Evolutionary conservation across 257 asterid genomes (phyloP).

Genomic region (Thymus quinquecostatus): DNA sequence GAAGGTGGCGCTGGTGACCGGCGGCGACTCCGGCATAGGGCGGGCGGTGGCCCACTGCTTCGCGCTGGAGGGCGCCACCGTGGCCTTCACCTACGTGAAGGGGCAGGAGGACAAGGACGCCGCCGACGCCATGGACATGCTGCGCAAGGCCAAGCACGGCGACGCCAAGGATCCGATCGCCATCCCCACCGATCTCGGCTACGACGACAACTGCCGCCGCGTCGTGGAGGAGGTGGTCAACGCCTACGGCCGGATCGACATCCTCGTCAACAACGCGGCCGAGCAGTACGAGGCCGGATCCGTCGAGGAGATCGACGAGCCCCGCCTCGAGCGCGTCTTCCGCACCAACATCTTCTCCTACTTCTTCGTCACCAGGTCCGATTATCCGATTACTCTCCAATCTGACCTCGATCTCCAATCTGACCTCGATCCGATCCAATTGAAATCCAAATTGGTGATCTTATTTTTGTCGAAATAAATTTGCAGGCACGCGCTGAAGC

Average conservation of each 20-base stretch:
- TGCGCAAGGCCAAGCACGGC: slow-evolving; percentile 42
- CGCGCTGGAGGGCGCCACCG: slow-evolving; percentile 71
- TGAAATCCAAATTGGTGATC: background rate
- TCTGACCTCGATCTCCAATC: background rate
- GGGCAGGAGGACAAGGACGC: slow-evolving; percentile 80
- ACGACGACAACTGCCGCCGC: slow-evolving; percentile 63
- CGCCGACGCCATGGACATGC: slow-evolving; percentile 47
- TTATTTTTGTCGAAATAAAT: no score
- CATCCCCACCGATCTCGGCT: slow-evolving; percentile 62
- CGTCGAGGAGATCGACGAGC: slow-evolving; percentile 68
- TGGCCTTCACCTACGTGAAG: slow-evolving; percentile 74
- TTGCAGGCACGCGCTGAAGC: slow-evolving; percentile 67
- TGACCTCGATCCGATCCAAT: no score
- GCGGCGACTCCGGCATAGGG: slow-evolving; percentile 82
- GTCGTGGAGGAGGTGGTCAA: slow-evolving; percentile 64
- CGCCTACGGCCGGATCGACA: slow-evolving; percentile 54
- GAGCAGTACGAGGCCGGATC: slow-evolving; percentile 61
- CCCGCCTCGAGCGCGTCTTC: slow-evolving; percentile 69
- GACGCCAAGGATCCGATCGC: slow-evolving; percentile 71
- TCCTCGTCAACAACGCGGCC: slow-evolving; percentile 74
- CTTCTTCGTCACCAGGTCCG: slow-evolving; percentile 51
- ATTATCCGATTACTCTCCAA: background rate
- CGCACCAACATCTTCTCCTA: slow-evolving; percentile 64
- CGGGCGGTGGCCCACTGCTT: slow-evolving; percentile 70
- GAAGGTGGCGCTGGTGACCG: slow-evolving; percentile 70